Conservation (phyloP, 2,329 filamentous ascomycete species). For the Aspergillus thermomutatus region DNA sequence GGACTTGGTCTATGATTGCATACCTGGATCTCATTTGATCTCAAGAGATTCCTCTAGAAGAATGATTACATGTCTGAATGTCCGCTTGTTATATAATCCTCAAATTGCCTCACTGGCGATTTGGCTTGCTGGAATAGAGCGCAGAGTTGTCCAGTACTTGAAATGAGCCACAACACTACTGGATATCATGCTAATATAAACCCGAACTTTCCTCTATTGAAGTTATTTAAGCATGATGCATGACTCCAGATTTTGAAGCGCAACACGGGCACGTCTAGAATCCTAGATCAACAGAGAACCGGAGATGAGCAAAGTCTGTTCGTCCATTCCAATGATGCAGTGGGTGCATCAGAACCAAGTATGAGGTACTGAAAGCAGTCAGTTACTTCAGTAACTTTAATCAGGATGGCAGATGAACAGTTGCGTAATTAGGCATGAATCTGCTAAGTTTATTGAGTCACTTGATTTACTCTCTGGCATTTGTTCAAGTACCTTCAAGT, state of each 20-base stretch:
- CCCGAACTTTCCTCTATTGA: background rate
- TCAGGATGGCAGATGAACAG: background rate
- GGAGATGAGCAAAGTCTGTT: background rate
- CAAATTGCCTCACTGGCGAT: background rate
- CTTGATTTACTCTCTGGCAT: background rate
- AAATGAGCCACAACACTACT: background rate
- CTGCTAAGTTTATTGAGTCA: background rate
- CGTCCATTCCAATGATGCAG: background rate
- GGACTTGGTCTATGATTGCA: conserved; percentile 52
- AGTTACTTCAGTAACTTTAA: background rate
- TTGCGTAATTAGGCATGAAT: background rate
- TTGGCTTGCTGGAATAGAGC: no score
- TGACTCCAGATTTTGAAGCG: background rate
- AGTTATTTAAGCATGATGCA: background rate
- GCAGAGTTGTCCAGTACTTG: background rate
- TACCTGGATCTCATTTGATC: background rate
- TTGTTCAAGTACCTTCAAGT: background rate
- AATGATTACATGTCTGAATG: background rate
- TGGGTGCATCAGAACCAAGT: background rate
- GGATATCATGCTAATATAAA: background rate
- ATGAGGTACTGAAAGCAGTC: background rate
- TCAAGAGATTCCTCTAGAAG: background rate
- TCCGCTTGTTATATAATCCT: background rate
- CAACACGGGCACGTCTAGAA: background rate
- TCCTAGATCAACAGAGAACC: background rate